Conservation (phyloP, 805 yeast genomes). For the Candida ponderosae region DNA sequence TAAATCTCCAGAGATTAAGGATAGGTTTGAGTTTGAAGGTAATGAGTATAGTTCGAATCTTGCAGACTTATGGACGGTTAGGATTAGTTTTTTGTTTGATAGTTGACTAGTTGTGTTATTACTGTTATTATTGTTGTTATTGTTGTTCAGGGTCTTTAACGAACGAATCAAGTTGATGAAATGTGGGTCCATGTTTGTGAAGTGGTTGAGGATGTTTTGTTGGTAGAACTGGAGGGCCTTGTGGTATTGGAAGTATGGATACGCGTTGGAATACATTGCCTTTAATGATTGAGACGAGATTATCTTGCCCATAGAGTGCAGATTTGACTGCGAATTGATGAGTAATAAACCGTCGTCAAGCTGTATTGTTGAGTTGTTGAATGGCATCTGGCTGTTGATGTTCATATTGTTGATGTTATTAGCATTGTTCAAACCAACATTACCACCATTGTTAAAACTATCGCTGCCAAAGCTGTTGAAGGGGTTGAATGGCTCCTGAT, state of each 20-base stretch:
- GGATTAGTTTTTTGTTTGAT: conserved; percentile 23
- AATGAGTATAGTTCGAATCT: conserved; percentile 64
- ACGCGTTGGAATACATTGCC: conserved; percentile 37
- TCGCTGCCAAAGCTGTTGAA: conserved; percentile 7
- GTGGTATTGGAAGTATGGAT: conserved; percentile 47
- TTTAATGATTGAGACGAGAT: conserved; percentile 53
- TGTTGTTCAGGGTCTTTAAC: conserved; percentile 21
- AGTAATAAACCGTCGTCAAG: conserved; percentile 59
- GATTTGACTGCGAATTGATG: neutral
- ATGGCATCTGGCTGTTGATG: conserved; percentile 6
- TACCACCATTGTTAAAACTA: conserved; percentile 6
- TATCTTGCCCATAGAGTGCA: conserved; percentile 36
- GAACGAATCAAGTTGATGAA: conserved; percentile 24
- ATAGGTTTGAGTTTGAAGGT: conserved; percentile 56
- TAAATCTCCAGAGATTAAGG: conserved; percentile 51
- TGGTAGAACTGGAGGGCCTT: conserved; percentile 31
- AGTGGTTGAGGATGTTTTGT: too few relatives aligned
- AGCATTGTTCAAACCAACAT: neutral
- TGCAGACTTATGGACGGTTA: conserved; percentile 55
- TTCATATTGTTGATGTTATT: conserved; percentile 1
- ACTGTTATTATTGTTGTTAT: conserved; percentile 1
- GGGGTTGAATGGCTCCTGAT: conserved; percentile 9
- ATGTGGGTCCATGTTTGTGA: conserved; percentile 22
- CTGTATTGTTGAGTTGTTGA: conserved; percentile 4
- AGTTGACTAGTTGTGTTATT: conserved; percentile 1